Evolutionary conservation across 139 green algal genomes (phyloP), one percentile per base, ranked within the genome.

Genomic region (Axilococcus clingmanii): DNA sequence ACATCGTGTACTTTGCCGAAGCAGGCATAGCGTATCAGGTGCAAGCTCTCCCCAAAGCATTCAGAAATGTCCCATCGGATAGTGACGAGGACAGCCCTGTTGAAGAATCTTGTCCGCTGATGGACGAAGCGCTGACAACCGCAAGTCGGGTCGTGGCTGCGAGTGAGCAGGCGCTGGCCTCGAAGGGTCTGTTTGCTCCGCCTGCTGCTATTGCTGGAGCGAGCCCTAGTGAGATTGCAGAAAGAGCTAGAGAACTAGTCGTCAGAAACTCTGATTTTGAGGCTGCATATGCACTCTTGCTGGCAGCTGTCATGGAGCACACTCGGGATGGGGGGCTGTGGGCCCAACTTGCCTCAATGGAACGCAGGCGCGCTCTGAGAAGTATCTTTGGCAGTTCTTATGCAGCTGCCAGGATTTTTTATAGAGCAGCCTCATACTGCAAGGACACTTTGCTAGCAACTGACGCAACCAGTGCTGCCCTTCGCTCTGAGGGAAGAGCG

Each of bases 301-400:
- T 54, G 5, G 36, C 14, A 4, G 42, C 44, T 22, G 47, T 23
- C 43, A 66, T 70, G 46, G 37, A 22, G 32, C 20, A 36, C 9
- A 14, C 54, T 17, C 27, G 48, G 1, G 30, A 22, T 14, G 40
- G 29, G 4, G 59, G 45, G n/a, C 28, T 75, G 0, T 81, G 78
- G 76, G 69, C 76, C 12, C 78, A 86, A 58, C 31, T 82, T 29
- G 61, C 66, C 19, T 48, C 57, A n/a, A 29, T 66, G 11, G 64
- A 74, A 52, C 51, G 58, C n/a, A 51, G 59, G 56, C 65, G 27
- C 23, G 68, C 44, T 23, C 34, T 34, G 28, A 32, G 12, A 12
- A 40, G 22, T 37, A 31, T 6, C 32, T 37, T 23, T 50, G 49
- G 53, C 15, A 55, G 28, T 37, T n/a, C 15, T 27, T 31, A 17